Conservation (phyloP, 78 protist species). For the Pelomyxa schiedti region DNA sequence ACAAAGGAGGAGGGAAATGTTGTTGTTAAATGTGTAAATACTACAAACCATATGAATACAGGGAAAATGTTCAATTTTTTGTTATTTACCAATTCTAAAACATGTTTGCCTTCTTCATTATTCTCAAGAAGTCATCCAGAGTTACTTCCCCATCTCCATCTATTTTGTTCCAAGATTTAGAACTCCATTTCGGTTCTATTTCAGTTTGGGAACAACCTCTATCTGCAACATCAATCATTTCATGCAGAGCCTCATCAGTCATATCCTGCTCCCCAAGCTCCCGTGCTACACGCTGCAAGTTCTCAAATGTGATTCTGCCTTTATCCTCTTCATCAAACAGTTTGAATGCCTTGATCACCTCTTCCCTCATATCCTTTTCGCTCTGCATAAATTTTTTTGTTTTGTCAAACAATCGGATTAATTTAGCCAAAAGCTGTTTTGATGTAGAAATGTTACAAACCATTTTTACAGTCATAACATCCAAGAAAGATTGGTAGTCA, state of each 20-base stretch:
- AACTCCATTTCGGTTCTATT: neutral
- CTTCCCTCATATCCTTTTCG: constrained; percentile 73
- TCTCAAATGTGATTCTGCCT: constrained; percentile 67
- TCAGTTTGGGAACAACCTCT: neutral
- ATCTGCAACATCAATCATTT: constrained; percentile 82
- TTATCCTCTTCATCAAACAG: constrained; percentile 82
- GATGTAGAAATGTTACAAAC: neutral
- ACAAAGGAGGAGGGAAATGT: too few relatives aligned
- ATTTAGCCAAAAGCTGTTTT: neutral
- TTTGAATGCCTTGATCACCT: constrained; percentile 81
- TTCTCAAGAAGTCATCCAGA: constrained; percentile 78
- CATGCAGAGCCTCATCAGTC: constrained; percentile 84
- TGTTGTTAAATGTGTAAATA: too few relatives aligned
- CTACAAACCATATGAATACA: too few relatives aligned
- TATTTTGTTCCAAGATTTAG: constrained; percentile 54
- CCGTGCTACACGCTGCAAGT: constrained; percentile 78
- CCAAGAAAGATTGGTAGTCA: constrained; percentile 74
- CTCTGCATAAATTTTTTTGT: neutral
- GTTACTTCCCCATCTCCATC: constrained; percentile 76
- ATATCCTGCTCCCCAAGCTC: constrained; percentile 83
- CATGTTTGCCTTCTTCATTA: constrained; percentile 68
- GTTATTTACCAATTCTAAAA: too few relatives aligned
- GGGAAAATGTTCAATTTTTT: too few relatives aligned
- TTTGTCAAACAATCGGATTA: neutral
- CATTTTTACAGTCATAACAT: constrained; percentile 86